Base-by-base conservation (phyloP, 441 rosid genomes). In the Brassica balearica region DNA sequence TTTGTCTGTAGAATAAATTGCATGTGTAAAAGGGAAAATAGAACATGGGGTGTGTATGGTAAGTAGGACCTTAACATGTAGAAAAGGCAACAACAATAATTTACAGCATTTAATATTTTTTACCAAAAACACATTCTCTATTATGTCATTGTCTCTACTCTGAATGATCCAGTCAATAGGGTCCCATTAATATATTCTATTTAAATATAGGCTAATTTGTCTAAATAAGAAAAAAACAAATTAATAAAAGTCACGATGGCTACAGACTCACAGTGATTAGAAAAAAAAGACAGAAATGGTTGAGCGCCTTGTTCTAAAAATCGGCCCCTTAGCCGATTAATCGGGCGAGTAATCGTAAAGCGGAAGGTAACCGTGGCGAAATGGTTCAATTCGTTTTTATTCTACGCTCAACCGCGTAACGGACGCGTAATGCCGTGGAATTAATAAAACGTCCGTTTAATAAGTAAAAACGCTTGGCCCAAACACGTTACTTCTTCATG, bases 21-120 rank as follows among this genome's bases (percentile, higher is more conserved):
- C 14, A 15, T 67, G 19, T 60, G 74, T 68, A 72, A 67, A 67
- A 64, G 22, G 4, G 4, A 27, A 29, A 51, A 67, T 1, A 68
- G 69, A 78, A 78, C 68, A 59, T 77, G 81, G 72, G 27, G 67
- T 65, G 60, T 53, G 14, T 71, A 60, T 22, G 67, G 73, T 55
- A 6, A 67, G 74, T 78, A 72, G 82, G 82, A 73, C 82, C 82
- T 38, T 32, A 34, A 48, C 74, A 73, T 68, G 71, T 73, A 23
- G 69, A 68, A 78, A 61, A 34, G 70, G 65, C 74, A 68, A 34
- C 71, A 79, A 11, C 82, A 61, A 64, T 79, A 62, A 68, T 78
- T 73, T 73, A 79, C 82, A 62, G 60, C 82, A 79, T 73, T 61
- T 23, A 73, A 78, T 53, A 51, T 23, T 59, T 68, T 36, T 17